Percentiles rank a stretch among this genome's conserved stretches.
phyloP scores from a whole-genome alignment of 441 rosid genomes.

The Pelargonium myrrhifolium region DNA sequence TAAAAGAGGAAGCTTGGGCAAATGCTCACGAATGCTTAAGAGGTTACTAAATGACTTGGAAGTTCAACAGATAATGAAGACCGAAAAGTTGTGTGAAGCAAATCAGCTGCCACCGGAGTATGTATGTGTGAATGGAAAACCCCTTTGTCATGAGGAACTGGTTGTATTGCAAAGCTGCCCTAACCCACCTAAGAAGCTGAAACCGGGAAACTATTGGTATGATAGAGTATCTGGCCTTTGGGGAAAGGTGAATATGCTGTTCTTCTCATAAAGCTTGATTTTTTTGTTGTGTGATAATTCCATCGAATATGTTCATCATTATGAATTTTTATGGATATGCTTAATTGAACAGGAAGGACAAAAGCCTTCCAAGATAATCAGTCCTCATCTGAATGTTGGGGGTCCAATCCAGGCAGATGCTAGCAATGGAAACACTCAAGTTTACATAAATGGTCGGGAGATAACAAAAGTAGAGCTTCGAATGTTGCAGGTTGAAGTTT shows the following conservation, averaged over 20 bases:
- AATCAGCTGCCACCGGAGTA: no score
- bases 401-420: slow-evolving; percentile 63
- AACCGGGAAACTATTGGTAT: slow-evolving; percentile 96
- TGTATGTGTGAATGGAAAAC: no score
- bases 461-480: slow-evolving; percentile 83
- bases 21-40: slow-evolving; percentile 64
- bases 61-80: slow-evolving; percentile 94
- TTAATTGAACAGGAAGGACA: slow-evolving; percentile 73
- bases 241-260: slow-evolving; percentile 66
- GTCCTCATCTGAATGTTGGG: slow-evolving; percentile 91
- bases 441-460: slow-evolving; percentile 87
- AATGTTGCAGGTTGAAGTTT: slow-evolving; percentile 61
- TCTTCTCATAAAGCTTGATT: neutral
- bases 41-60: slow-evolving; percentile 87
- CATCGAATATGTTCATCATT: neutral
- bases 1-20: slow-evolving; percentile 68
- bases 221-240: slow-evolving; percentile 97
- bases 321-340: slow-evolving; percentile 6
- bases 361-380: slow-evolving; percentile 71
- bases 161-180: slow-evolving; percentile 78
- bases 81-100: no score
- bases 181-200: slow-evolving; percentile 67
- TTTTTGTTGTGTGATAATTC: no score
- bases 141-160: slow-evolving; percentile 74
- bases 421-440: slow-evolving; percentile 86